Evolutionary conservation across 202 grass and related monocot genomes (phyloP).

Genomic region (Eragrostis tef): DNA sequence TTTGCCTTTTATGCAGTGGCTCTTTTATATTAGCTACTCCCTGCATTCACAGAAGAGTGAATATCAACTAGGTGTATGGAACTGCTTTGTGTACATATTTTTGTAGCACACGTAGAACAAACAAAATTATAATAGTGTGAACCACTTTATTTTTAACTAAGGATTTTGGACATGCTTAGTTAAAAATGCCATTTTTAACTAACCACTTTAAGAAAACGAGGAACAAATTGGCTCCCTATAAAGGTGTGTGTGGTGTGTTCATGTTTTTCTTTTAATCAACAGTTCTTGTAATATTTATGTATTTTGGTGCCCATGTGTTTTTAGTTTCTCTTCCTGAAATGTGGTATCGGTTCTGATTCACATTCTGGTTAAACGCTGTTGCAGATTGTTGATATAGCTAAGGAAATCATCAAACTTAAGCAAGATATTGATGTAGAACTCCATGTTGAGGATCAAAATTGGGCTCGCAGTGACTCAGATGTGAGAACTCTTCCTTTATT

Average conservation of each 20-base stretch:
- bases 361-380: slow-evolving; percentile 17
- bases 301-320: slow-evolving; percentile 21
- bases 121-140: background rate
- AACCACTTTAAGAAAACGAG: slow-evolving; percentile 6
- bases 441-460: slow-evolving; percentile 70
- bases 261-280: background rate
- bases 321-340: slow-evolving; percentile 14
- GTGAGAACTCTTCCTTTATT: slow-evolving; percentile 51
- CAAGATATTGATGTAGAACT: slow-evolving; percentile 64
- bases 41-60: background rate
- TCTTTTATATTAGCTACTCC: background rate
- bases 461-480: slow-evolving; percentile 57
- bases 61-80: background rate
- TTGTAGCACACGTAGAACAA: background rate
- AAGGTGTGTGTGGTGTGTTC: background rate
- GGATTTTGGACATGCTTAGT: too few relatives aligned
- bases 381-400: slow-evolving; percentile 57
- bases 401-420: slow-evolving; percentile 74
- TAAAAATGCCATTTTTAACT: background rate
- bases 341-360: slow-evolving; percentile 6
- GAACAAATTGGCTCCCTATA: background rate
- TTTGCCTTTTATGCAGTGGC: background rate
- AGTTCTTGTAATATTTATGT: background rate
- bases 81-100: background rate
- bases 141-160: background rate